These are phyloP conservation scores for Marasmius tenuissimus DNA, from an alignment of 1,284 basidiomycete species.

Conservation along the genomic window DNA sequence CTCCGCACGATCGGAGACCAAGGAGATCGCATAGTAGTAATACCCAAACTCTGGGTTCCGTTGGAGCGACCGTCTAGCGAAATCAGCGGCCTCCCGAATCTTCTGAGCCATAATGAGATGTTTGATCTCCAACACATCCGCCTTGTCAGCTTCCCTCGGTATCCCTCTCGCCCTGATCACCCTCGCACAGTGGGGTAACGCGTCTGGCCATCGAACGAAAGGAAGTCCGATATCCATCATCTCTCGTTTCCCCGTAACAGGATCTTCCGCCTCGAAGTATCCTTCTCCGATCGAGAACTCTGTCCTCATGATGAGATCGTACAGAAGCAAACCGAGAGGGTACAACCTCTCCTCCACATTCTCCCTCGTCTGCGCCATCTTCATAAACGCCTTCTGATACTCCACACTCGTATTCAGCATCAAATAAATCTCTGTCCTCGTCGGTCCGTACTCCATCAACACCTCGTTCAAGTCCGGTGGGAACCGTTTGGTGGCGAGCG, in stretches of 20 bases:
- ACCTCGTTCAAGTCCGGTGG: slow-evolving; percentile 47
- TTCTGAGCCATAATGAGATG: slow-evolving; percentile 45
- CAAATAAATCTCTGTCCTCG: slow-evolving; percentile 33
- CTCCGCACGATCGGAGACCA: slow-evolving; percentile 34
- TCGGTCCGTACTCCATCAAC: slow-evolving; percentile 48
- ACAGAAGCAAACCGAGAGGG: slow-evolving; percentile 47
- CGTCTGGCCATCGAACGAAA: slow-evolving; percentile 55
- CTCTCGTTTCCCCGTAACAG: slow-evolving; percentile 39
- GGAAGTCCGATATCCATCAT: slow-evolving; percentile 49
- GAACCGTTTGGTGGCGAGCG: slow-evolving; percentile 36
- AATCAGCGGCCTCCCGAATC: slow-evolving; percentile 40
- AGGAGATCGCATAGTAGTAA: slow-evolving; percentile 55
- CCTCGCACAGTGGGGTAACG: slow-evolving; percentile 53
- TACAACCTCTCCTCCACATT: slow-evolving; percentile 29
- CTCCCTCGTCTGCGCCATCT: slow-evolving; percentile 43
- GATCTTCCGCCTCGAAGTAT: slow-evolving; percentile 44
- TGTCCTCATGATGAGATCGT: slow-evolving; percentile 49
- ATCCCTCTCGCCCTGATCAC: slow-evolving; percentile 45
- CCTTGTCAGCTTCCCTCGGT: slow-evolving; percentile 41
- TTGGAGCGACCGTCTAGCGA: slow-evolving; percentile 44
- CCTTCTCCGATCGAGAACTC: slow-evolving; percentile 62
- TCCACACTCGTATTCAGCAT: slow-evolving; percentile 36
- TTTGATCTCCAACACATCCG: slow-evolving; percentile 64
- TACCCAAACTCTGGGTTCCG: slow-evolving; percentile 57
- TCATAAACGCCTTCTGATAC: slow-evolving; percentile 54